phyloP scores from a whole-genome alignment of 176 grass and related monocot genomes.

The Carex scoparia region DNA sequence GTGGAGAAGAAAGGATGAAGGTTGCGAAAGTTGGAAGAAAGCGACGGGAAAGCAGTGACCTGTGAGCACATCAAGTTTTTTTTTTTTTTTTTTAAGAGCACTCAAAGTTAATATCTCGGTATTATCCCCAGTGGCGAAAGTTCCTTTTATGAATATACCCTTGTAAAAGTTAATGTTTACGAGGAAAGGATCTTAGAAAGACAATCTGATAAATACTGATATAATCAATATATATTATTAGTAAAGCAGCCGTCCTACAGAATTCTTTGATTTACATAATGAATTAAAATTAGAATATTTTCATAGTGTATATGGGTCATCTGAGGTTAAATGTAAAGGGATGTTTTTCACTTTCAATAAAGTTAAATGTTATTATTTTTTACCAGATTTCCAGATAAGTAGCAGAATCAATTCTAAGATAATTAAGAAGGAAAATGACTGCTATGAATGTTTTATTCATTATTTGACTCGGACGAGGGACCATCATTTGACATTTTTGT shows the following conservation, averaged over 20 bases:
- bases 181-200: neutral
- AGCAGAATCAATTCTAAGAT: neutral
- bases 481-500: neutral
- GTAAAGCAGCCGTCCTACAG: too few species aligned
- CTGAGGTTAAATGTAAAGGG: too few species aligned
- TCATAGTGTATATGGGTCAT: too few species aligned
- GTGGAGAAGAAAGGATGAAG: neutral
- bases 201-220: too few species aligned
- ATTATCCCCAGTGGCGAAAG: neutral
- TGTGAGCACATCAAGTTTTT: neutral
- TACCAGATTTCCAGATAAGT: neutral
- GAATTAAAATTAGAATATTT: too few species aligned
- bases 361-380: neutral
- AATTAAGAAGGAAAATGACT: neutral
- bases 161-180: neutral
- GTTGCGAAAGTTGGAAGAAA: constrained; percentile 7
- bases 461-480: neutral
- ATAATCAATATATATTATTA: too few species aligned
- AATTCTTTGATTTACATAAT: too few species aligned
- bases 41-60: constrained; percentile 4
- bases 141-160: neutral
- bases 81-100: neutral
- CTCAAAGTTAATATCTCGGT: neutral
- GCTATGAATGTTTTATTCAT: neutral
- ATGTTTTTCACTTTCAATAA: neutral